phyloP scores from a whole-genome alignment of 192 early-diverging fungal species.

The Neocallimastix lanati region DNA sequence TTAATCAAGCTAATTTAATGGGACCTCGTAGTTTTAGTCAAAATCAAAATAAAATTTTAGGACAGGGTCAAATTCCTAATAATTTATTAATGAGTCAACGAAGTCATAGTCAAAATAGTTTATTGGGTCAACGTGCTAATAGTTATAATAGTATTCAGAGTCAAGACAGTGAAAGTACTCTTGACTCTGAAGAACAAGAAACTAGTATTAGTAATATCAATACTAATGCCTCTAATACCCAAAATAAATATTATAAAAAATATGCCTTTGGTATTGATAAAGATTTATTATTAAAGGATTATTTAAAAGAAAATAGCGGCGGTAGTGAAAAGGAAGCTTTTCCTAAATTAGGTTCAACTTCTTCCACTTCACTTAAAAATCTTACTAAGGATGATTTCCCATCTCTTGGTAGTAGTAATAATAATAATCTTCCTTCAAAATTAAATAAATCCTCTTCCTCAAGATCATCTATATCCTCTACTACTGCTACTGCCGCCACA shows the following conservation, averaged over 20 bases:
- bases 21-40: neutral
- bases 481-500: too few species aligned
- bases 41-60: too few species aligned
- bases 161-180: neutral
- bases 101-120: neutral
- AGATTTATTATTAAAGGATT: neutral
- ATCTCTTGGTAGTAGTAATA: neutral
- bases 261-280: neutral
- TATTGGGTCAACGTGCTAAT: neutral
- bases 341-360: too few species aligned
- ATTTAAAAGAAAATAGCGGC: neutral
- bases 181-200: neutral
- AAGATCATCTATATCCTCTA: too few species aligned
- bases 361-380: too few species aligned
- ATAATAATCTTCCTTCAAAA: too few species aligned
- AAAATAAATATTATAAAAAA: neutral
- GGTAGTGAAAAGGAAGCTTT: too few species aligned
- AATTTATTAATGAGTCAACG: too few species aligned
- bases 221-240: neutral
- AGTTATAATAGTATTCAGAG: neutral
- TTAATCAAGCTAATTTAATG: neutral
- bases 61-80: too few species aligned
- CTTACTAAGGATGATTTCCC: neutral
- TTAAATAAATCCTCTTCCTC: too few species aligned
- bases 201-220: neutral